Evolutionary conservation across 108 stramenopile species (phyloP).

Genomic region (Asterionellopsis glacialis): DNA sequence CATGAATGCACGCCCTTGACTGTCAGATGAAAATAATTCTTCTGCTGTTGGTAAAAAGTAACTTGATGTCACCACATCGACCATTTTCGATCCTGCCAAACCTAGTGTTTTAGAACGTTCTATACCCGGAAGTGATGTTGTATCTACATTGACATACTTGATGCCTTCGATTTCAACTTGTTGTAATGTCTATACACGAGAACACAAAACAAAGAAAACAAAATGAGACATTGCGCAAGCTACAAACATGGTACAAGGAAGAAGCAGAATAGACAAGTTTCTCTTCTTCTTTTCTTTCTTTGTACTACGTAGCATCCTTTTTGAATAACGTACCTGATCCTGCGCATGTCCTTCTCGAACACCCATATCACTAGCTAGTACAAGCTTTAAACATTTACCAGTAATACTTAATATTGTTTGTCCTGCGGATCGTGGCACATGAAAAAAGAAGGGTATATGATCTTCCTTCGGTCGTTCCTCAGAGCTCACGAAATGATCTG

Average conservation of each 20-base stretch:
- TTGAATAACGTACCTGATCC: conserved; percentile 11
- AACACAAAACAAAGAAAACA: too few species aligned
- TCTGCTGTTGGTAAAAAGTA: conserved; percentile 31
- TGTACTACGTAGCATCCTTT: too few species aligned
- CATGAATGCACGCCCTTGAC: conserved; percentile 40
- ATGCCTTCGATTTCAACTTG: conserved; percentile 25
- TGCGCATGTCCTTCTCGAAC: conserved; percentile 32
- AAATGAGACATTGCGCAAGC: too few species aligned
- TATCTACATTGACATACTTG: conserved; percentile 49
- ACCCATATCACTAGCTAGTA: conserved; percentile 33
- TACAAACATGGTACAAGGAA: too few species aligned
- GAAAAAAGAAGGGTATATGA: conserved; percentile 36
- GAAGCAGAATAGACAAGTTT: too few species aligned
- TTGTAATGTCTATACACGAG: conserved; percentile 17
- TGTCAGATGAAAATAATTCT: conserved; percentile 29
- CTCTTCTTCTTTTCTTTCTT: too few species aligned
- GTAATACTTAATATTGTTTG: conserved; percentile 34
- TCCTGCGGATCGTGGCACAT: conserved; percentile 39
- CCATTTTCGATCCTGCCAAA: conserved; percentile 21
- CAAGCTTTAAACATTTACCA: conserved; percentile 24
- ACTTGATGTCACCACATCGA: conserved; percentile 37
- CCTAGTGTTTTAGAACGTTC: conserved; percentile 39
- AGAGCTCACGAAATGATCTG: neutral
- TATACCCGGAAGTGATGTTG: conserved; percentile 30
- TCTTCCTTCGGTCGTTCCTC: too few species aligned